Percentiles rank a stretch among this genome's conserved stretches.
Evolutionary conservation across 1,284 basidiomycete genomes (phyloP).

Genomic region (Ceratobasidium sp.): DNA sequence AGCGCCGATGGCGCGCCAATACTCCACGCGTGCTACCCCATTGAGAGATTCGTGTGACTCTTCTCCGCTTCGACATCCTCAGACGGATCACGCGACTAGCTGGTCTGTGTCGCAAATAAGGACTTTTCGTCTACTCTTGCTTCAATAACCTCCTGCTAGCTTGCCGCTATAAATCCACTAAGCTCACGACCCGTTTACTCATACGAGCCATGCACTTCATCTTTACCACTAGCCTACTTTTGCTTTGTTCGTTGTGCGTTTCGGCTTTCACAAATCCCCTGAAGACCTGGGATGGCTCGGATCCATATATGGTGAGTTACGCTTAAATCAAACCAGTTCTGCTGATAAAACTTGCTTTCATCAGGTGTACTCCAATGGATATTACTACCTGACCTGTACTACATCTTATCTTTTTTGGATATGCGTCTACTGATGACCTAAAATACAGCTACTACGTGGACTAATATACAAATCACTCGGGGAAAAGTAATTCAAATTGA

Average conservation of each 20-base stretch:
- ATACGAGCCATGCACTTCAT: too few species aligned
- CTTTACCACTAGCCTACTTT: background rate
- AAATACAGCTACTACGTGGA: constrained; percentile 60
- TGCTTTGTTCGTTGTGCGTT: background rate
- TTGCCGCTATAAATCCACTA: too few species aligned
- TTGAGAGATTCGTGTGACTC: too few species aligned
- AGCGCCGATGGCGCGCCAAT: too few species aligned
- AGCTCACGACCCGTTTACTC: too few species aligned
- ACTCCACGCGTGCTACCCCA: too few species aligned
- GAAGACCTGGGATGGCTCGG: constrained; percentile 58
- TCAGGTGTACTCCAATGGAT: constrained; percentile 58
- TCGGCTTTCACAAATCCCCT: constrained; percentile 49
- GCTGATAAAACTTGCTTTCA: background rate
- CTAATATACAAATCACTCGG: constrained; percentile 60
- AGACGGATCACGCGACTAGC: too few species aligned
- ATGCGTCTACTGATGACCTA: background rate
- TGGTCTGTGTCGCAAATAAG: too few species aligned
- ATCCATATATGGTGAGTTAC: constrained; percentile 58
- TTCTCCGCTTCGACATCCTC: too few species aligned
- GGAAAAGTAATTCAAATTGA: constrained; percentile 52
- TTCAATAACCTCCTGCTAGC: too few species aligned
- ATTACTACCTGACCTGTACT: constrained; percentile 53
- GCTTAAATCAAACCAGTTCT: too few species aligned
- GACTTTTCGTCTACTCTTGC: too few species aligned
- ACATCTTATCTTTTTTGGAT: constrained; percentile 13